These are phyloP conservation scores for Camelina laxa DNA, from an alignment of 345 rosid species.

Conservation along the genomic window DNA sequence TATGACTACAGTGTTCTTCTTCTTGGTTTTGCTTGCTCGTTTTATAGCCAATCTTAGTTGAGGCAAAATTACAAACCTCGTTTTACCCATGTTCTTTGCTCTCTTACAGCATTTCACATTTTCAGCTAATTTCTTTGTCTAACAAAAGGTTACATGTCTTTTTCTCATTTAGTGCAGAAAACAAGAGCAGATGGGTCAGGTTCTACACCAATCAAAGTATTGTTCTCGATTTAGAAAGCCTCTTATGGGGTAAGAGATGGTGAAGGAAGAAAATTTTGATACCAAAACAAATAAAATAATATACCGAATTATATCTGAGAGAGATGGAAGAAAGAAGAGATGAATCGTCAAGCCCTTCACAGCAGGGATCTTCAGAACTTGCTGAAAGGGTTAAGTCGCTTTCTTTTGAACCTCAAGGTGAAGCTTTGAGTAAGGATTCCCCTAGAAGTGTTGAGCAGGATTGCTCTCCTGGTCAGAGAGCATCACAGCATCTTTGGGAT, in stretches of 20 bases:
- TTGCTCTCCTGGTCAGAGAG: constrained; percentile 67
- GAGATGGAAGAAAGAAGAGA: constrained; percentile 86
- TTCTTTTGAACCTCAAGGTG: constrained; percentile 77
- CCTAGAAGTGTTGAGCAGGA: constrained; percentile 73
- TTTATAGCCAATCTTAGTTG: constrained; percentile 18
- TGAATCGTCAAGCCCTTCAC: constrained; percentile 60
- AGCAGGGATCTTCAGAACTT: constrained; percentile 76
- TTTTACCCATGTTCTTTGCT: constrained; percentile 28
- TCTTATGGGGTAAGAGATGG: constrained; percentile 68
- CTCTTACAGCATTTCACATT: constrained; percentile 1
- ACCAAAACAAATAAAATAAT: constrained; percentile 17
- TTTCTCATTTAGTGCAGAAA: constrained; percentile 47
- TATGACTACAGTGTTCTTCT: constrained; percentile 8
- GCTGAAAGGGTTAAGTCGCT: constrained; percentile 72
- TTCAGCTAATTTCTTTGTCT: constrained; percentile 36
- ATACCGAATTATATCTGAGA: constrained; percentile 47
- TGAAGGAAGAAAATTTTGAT: constrained; percentile 54
- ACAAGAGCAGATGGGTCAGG: constrained; percentile 44
- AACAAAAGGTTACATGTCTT: constrained; percentile 32
- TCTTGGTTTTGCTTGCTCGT: constrained; percentile 24
- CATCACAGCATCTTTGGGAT: constrained; percentile 90
- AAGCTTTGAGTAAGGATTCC: constrained; percentile 60
- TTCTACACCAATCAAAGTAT: constrained; percentile 35
- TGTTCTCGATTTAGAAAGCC: constrained; percentile 43
- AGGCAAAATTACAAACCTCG: constrained; percentile 4